These are phyloP conservation scores for Globisporangium abappressorium DNA, from an alignment of 352 stramenopile species.

Conservation along the genomic window DNA sequence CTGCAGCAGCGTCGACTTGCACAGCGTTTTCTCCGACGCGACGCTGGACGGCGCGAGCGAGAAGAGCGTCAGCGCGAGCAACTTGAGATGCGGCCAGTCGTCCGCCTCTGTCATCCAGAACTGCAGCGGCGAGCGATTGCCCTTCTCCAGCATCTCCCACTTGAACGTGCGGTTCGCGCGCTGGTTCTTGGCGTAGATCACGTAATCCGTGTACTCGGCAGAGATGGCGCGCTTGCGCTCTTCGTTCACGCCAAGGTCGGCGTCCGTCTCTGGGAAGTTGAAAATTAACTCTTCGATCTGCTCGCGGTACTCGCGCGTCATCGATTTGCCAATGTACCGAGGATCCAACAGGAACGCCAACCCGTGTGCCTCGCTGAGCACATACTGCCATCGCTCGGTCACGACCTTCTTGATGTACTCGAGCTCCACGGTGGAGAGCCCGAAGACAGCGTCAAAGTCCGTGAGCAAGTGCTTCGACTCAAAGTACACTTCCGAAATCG, in stretches of 20 bases:
- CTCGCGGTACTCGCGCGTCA: conserved; percentile 78
- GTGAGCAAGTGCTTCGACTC: conserved; percentile 75
- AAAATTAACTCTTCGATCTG: conserved; percentile 85
- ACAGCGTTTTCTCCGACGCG: conserved; percentile 66
- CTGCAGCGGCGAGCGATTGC: conserved; percentile 67
- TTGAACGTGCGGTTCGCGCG: conserved; percentile 78
- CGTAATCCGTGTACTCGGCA: conserved; percentile 75
- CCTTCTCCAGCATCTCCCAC: conserved; percentile 85
- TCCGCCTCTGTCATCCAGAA: conserved; percentile 79
- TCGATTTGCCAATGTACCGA: conserved; percentile 80
- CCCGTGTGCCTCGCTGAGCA: conserved; percentile 70
- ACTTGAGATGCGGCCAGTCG: conserved; percentile 77
- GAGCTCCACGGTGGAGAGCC: conserved; percentile 58
- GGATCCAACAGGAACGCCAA: conserved; percentile 75
- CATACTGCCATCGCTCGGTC: conserved; percentile 69
- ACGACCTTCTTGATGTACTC: conserved; percentile 86
- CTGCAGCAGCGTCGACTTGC: conserved; percentile 59
- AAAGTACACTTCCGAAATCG: conserved; percentile 83
- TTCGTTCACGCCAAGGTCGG: conserved; percentile 61
- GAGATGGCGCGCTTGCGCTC: conserved; percentile 67
- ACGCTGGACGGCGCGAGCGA: conserved; percentile 74
- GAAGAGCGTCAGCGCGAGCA: conserved; percentile 72
- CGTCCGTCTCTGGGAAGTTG: conserved; percentile 69
- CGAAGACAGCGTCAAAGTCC: conserved; percentile 76
- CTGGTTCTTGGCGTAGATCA: conserved; percentile 82